A percentile compares a stretch with the other conserved stretches of the same genome.
Conservation (phyloP, 768 basidiomycete genomes). For the Amylocystis lapponica region DNA sequence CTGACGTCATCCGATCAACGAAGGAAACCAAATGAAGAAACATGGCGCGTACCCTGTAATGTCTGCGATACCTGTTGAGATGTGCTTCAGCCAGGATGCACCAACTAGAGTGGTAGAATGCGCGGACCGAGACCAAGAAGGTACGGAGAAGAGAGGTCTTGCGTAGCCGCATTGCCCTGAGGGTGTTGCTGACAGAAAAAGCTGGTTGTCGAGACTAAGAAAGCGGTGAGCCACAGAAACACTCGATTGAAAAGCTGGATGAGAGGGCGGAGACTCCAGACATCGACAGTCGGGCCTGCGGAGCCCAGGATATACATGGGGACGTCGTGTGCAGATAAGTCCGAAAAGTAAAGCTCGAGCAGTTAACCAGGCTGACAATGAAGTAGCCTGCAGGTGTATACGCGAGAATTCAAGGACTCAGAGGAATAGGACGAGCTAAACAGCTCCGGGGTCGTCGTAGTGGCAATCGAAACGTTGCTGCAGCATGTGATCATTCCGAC, state of each 20-base stretch:
- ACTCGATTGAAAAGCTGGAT: constrained; percentile 12
- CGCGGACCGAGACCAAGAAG: constrained; percentile 49
- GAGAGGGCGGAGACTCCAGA: constrained; percentile 17
- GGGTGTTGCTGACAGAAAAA: constrained; percentile 2
- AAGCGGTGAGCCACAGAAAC: constrained; percentile 14
- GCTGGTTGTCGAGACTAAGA: constrained; percentile 12
- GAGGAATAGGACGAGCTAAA: no score
- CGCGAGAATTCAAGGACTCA: no score
- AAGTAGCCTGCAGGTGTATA: no score
- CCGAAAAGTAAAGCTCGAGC: no score
- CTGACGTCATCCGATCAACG: constrained; percentile 26
- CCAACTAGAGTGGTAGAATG: constrained; percentile 1
- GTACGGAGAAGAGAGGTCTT: constrained; percentile 37
- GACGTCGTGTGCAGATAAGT: no score
- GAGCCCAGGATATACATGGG: constrained; percentile 18
- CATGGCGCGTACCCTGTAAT: constrained; percentile 54
- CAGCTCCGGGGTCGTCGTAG: no score
- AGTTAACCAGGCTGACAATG: no score
- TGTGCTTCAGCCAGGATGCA: background rate
- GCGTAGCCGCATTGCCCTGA: constrained; percentile 17
- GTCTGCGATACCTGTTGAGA: constrained; percentile 54
- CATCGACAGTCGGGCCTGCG: constrained; percentile 7
- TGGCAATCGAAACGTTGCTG: no score
- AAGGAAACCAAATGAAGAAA: background rate
- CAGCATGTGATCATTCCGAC: no score